phyloP scores from a whole-genome alignment of 1,284 basidiomycete genomes.

The Amylostereum areolatum region DNA sequence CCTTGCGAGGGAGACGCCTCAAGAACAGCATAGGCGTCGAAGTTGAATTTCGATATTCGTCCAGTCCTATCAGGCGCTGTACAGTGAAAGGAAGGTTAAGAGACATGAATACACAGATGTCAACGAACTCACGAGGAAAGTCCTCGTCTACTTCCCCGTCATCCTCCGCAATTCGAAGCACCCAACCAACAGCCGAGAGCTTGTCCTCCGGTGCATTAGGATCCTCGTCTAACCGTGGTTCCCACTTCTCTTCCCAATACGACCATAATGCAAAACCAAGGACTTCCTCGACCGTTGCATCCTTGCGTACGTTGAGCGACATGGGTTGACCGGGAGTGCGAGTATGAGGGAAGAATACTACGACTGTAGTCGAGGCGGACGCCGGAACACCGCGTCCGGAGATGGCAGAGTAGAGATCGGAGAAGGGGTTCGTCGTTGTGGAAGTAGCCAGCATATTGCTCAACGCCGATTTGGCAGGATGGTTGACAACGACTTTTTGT shows the following conservation, averaged over 20 bases:
- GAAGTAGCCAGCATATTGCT: conserved; percentile 59
- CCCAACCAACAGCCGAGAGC: conserved; percentile 84
- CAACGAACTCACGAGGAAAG: conserved; percentile 74
- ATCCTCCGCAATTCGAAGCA: conserved; percentile 92
- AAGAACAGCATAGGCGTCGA: conserved; percentile 87
- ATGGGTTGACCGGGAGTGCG: conserved; percentile 56
- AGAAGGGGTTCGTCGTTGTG: conserved; percentile 72
- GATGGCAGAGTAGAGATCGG: conserved; percentile 75
- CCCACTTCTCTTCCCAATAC: conserved; percentile 86
- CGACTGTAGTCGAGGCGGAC: conserved; percentile 57
- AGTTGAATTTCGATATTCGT: conserved; percentile 84
- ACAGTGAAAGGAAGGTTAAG: conserved; percentile 5
- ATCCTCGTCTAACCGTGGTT: conserved; percentile 72
- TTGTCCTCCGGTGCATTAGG: conserved; percentile 52
- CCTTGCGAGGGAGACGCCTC: conserved; percentile 73
- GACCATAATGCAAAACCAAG: conserved; percentile 90
- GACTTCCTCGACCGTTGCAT: conserved; percentile 92
- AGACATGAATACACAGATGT: conserved; percentile 1
- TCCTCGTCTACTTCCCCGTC: conserved; percentile 99
- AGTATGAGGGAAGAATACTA: conserved; percentile 87
- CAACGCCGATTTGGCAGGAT: conserved; percentile 49
- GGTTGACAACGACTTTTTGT: conserved; percentile 36
- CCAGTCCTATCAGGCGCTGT: conserved; percentile 88
- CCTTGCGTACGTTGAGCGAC: conserved; percentile 72
- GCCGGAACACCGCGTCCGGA: conserved; percentile 67